Conservation (phyloP, 768 basidiomycete genomes). For the Tulasnella sp. region DNA sequence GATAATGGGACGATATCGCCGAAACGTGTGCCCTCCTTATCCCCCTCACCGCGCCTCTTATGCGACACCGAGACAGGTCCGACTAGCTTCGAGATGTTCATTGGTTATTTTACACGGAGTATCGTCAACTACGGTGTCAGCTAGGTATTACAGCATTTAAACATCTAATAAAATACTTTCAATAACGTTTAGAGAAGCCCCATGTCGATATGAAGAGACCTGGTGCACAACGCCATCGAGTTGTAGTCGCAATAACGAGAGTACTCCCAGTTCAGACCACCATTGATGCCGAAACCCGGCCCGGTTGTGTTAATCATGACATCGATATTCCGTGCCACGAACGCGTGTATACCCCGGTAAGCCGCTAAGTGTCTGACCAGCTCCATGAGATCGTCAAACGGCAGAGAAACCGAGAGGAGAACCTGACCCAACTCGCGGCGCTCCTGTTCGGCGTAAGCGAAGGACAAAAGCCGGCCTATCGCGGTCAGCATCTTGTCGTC, state of each 20-base stretch:
- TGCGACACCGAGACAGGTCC: too few relatives aligned
- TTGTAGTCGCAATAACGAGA: neutral
- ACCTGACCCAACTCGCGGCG: neutral
- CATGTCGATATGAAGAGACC: neutral
- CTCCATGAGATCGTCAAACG: neutral
- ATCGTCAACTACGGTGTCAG: neutral
- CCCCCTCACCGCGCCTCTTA: too few relatives aligned
- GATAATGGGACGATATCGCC: too few relatives aligned
- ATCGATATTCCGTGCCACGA: neutral
- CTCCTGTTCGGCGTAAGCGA: neutral
- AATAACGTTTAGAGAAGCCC: neutral
- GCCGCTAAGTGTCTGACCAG: neutral
- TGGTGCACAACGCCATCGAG: neutral
- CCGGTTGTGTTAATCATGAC: neutral
- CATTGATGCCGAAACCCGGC: neutral
- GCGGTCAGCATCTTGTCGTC: neutral
- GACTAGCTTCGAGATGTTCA: too few relatives aligned
- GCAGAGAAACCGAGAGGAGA: neutral
- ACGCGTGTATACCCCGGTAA: neutral
- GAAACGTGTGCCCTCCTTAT: too few relatives aligned
- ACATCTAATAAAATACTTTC: neutral
- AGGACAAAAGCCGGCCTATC: neutral
- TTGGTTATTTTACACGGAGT: neutral
- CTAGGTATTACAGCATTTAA: neutral
- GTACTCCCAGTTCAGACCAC: neutral